Base-by-base conservation (phyloP, 352 stramenopile species). In the Phytophthora vignae region DNA sequence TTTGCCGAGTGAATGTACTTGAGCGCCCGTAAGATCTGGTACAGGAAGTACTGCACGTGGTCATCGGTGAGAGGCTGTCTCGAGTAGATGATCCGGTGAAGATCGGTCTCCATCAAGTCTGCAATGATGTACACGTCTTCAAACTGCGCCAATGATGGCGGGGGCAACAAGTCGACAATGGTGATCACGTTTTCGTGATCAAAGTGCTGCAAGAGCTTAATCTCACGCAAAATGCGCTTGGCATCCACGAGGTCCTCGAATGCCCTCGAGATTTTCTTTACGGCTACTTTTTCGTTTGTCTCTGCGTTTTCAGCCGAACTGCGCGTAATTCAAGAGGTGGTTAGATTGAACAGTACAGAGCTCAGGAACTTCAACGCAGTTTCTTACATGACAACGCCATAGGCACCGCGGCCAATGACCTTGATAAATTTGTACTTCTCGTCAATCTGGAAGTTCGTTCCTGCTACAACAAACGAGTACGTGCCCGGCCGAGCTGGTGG, bases 161-260 rank as follows among this genome's bases (percentile, higher is more conserved):
- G 97, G 21, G 96, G 93, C 80, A 99, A 89, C 79, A 99, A 90
- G 71, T 99, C 97, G 8, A 98, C 80, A 73, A 99, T 96, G 56
- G 90, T 92, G 49, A 99, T 98, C 65, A 99, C 87, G 60, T 98
- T 98, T 76, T 98, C 92, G 76, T 98, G 94, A 58, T 96, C 85
- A 87, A 99, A 97, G 57, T 97, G 91, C 69, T 97, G 90, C 52
- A 98, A 72, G 42, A 98, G 78, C 60, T 97, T 96, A 74, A 99
- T 99, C 80, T 99, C 98, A 22, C 98, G 89, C 52, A 99, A 81
- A 67, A 99, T 99, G 53, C 98, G 94, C 81, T 99, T 99, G 44
- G 98, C 98, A 77, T 99, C 98, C 52, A 99, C 97, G 36, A 99
- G 93, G 80, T 99, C 98, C 56, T 99, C 95, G 73, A 99, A 99